Percentiles rank a stretch among this genome's conserved stretches.
Evolutionary conservation across 202 grass and related monocot species (phyloP).

Genomic region (Elaeis oleifera): DNA sequence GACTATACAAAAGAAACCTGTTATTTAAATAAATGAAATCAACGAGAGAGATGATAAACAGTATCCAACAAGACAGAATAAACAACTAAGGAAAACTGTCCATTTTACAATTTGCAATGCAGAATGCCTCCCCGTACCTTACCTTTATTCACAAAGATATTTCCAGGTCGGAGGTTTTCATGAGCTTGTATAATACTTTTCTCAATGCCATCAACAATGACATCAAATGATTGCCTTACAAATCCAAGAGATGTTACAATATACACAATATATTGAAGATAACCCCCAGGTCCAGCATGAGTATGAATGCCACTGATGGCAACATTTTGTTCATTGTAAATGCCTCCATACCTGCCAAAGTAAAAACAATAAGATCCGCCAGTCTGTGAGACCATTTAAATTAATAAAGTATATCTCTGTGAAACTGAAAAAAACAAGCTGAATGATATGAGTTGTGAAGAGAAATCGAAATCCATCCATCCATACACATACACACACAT

Average conservation of each 20-base stretch:
- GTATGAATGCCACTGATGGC: conserved; percentile 97
- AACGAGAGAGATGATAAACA: no score
- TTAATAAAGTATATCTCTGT: no score
- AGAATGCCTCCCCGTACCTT: conserved; percentile 30
- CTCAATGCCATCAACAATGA: conserved; percentile 87
- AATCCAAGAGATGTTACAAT: conserved; percentile 96
- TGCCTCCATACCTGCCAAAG: conserved; percentile 65
- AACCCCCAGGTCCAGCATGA: conserved; percentile 94
- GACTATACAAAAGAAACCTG: no score
- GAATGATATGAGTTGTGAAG: no score
- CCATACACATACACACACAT: no score
- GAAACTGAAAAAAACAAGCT: no score
- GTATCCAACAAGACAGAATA: no score
- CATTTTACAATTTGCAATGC: not conserved
- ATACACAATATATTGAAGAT: conserved; percentile 93
- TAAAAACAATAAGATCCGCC: conserved; percentile 6
- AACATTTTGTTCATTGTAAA: conserved; percentile 86
- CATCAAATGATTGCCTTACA: conserved; percentile 95
- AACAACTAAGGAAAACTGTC: no score
- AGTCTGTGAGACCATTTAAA: no score
- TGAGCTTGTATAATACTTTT: conserved; percentile 86
- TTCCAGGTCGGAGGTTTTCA: conserved; percentile 68
- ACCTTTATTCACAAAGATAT: conserved; percentile 91
- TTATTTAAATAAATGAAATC: no score
- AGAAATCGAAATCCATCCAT: no score